phyloP scores from a whole-genome alignment of 441 rosid genomes.

The Corymbia calophylla region DNA sequence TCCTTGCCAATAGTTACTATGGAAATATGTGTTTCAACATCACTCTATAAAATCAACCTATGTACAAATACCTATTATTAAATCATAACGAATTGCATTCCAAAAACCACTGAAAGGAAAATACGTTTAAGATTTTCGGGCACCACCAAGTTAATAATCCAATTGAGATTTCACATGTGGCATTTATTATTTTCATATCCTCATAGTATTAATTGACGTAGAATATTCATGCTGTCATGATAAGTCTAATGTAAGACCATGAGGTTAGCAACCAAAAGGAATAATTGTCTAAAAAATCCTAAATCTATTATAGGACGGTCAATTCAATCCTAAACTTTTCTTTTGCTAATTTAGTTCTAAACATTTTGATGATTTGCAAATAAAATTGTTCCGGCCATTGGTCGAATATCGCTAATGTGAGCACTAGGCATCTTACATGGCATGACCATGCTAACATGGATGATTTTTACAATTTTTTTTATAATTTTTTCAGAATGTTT shows the following conservation, averaged over 20 bases:
- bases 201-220: not conserved
- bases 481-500: not conserved
- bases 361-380: not conserved
- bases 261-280: not conserved
- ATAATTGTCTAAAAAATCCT: not conserved
- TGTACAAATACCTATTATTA: no score
- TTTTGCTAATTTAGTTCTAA: not conserved
- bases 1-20: not conserved
- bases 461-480: not conserved
- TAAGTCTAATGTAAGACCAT: not conserved
- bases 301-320: not conserved
- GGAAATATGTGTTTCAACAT: no score
- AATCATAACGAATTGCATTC: no score
- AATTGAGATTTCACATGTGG: not conserved
- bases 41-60: no score
- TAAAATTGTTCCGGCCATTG: accelerated
- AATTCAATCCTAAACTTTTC: not conserved
- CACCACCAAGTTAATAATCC: not conserved
- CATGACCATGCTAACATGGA: accelerated
- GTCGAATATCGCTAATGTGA: no score
- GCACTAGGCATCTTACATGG: not conserved
- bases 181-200: not conserved
- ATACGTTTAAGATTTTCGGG: not conserved
- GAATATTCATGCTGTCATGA: not conserved
- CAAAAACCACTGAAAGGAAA: no score